Base-by-base conservation (phyloP, 75 land plant genomes). In the Selaginella moellendorffii region DNA sequence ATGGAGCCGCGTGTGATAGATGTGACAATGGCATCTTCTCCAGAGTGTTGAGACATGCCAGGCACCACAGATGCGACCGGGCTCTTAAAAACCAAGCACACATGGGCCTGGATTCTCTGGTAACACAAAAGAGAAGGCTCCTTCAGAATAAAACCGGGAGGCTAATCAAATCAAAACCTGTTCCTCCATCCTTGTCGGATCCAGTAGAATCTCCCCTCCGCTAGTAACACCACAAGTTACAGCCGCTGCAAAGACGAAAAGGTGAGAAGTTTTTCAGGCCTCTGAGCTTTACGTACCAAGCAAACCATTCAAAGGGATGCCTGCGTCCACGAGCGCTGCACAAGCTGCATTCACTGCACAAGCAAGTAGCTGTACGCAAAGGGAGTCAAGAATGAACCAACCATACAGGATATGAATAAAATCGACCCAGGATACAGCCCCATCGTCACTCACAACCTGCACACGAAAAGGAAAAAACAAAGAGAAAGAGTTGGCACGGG, bases 301-400 rank as follows among this genome's bases (percentile, higher is more conserved):
- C 61, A 87, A 71, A 58, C 85, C 77, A 54, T 70, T 86, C 54
- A 86, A 65, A 61, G 97, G 91, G 67, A 90, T 74, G 62, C 88
- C 87, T 28, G 97, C 85, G 73, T 90, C 97, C 25, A 90, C 80
- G 31, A 90, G 78, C 22, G 92, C 91, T 67, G 82, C 87, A 77
- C 92, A 90, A 30, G 83, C 74, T 70, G 97, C 97, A 77, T 90
- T 87, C 60, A 90, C 78, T 23, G 97, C 97, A 80, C 97, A 87
- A 26, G 92, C 78, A 17, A 90, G 72, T 53, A 87, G 83, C 92
- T 86, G 66, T 10, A 54, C 18, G 27, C 20, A 29, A 1, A 17
- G 19, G 5, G 28, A n/a, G 74, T 78, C 52, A 84, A 28, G 64
- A 26, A 31, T 19, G 5, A 28, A 5, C 64, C 12, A 26, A 17